Percentiles rank a stretch among this genome's conserved stretches.
These are phyloP conservation scores for Alternaria sp. DNA, from an alignment of 2,329 filamentous ascomycete genomes.

Conservation along the genomic window DNA sequence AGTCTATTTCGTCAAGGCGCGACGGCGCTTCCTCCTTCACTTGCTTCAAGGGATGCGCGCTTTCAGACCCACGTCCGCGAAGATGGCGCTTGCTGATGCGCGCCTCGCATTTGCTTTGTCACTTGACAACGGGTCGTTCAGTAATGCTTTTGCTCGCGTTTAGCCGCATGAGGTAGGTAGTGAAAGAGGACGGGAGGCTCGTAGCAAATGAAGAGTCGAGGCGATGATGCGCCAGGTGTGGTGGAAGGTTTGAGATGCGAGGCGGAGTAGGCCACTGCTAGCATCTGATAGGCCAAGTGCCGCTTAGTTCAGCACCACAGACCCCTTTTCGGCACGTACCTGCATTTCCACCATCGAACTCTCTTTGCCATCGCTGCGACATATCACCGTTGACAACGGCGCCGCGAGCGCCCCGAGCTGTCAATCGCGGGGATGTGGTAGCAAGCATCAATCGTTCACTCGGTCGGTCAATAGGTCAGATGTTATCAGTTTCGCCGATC, in stretches of 20 bases:
- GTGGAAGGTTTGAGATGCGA: slow-evolving; percentile 23
- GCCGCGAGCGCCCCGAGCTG: slow-evolving; percentile 4
- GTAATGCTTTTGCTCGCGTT: slow-evolving; percentile 12
- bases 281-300: slow-evolving; percentile 8
- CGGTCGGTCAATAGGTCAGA: not conserved
- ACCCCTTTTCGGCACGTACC: slow-evolving; percentile 1
- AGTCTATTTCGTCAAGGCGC: slow-evolving; percentile 6
- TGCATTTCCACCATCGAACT: not conserved
- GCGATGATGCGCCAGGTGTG: slow-evolving; percentile 14
- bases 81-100: slow-evolving; percentile 16
- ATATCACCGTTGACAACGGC: slow-evolving; percentile 9
- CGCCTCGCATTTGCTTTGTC: slow-evolving; percentile 11
- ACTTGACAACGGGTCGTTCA: slow-evolving; percentile 3
- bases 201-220: slow-evolving; percentile 14
- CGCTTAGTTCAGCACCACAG: not conserved
- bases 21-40: not conserved
- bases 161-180: slow-evolving; percentile 14
- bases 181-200: slow-evolving; percentile 4
- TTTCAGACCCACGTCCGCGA: slow-evolving; percentile 1
- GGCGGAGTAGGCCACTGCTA: not conserved
- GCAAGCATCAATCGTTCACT: not conserved
- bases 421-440: not conserved
- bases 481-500: not conserved
- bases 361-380: not conserved
- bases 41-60: slow-evolving; percentile 1